phyloP scores from a whole-genome alignment of 768 basidiomycete genomes.

The Leucocoprinus sp. region DNA sequence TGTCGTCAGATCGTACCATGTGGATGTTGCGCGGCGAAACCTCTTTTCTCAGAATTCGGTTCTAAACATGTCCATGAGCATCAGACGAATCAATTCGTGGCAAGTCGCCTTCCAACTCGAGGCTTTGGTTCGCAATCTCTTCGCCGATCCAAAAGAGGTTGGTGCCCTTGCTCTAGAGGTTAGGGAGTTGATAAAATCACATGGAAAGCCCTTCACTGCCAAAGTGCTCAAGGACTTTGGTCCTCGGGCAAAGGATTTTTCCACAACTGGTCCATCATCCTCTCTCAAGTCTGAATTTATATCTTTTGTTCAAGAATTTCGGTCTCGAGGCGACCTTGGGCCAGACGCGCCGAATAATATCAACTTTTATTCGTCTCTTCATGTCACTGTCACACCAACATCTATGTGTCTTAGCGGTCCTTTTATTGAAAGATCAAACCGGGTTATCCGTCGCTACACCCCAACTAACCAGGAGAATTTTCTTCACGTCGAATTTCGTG shows the following conservation, averaged over 20 bases:
- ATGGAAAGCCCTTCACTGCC: constrained; percentile 29
- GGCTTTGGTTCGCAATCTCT: constrained; percentile 27
- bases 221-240: constrained; percentile 33
- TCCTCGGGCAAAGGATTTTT: constrained; percentile 17
- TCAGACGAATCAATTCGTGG: constrained; percentile 31
- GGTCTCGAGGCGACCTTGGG: constrained; percentile 15
- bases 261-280: constrained; percentile 17
- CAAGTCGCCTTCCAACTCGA: constrained; percentile 52
- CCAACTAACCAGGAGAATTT: constrained; percentile 41
- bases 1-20: constrained; percentile 23
- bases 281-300: constrained; percentile 18
- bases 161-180: constrained; percentile 30
- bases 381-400: constrained; percentile 44
- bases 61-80: constrained; percentile 21
- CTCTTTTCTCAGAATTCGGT: constrained; percentile 35
- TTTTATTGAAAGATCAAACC: constrained; percentile 50
- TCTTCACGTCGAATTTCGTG: constrained; percentile 54
- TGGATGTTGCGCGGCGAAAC: constrained; percentile 29
- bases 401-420: constrained; percentile 45
- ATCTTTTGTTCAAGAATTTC: constrained; percentile 24
- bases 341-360: constrained; percentile 20
- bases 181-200: constrained; percentile 16
- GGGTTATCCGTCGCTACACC: constrained; percentile 47
- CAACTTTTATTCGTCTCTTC: constrained; percentile 21
- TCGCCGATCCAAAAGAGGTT: constrained; percentile 42